phyloP scores from a whole-genome alignment of 1,139 yeast genomes.

The Meyerozyma elateridarum region DNA sequence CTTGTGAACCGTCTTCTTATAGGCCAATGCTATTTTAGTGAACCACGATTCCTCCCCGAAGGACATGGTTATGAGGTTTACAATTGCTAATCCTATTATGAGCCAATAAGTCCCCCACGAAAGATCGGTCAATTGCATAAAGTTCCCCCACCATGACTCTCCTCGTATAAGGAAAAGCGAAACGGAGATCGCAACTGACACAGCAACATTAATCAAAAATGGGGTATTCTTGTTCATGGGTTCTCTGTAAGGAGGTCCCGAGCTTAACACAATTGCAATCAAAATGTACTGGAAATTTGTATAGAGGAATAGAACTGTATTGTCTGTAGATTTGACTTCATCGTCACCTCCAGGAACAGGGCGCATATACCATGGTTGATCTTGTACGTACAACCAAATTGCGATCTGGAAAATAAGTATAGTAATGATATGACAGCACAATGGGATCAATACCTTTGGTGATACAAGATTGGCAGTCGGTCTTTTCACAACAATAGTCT shows the following conservation, averaged over 20 bases:
- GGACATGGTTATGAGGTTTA: slow-evolving; percentile 47
- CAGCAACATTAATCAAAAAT: slow-evolving; percentile 57
- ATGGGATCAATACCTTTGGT: slow-evolving; percentile 77
- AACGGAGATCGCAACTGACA: slow-evolving; percentile 46
- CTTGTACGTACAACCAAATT: slow-evolving; percentile 59
- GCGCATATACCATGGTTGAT: slow-evolving; percentile 67
- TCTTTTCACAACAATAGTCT: slow-evolving; percentile 57
- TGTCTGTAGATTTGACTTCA: slow-evolving; percentile 82
- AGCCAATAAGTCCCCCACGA: slow-evolving; percentile 47
- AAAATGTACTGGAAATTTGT: slow-evolving; percentile 88
- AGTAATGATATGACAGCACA: slow-evolving; percentile 65
- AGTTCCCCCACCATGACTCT: slow-evolving; percentile 50
- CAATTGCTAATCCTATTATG: slow-evolving; percentile 41
- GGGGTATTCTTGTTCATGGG: slow-evolving; percentile 66
- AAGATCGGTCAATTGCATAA: slow-evolving; percentile 72
- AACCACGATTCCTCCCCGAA: slow-evolving; percentile 39
- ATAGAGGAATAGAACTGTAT: slow-evolving; percentile 74
- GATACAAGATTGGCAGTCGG: slow-evolving; percentile 95
- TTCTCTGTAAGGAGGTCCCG: slow-evolving; percentile 94
- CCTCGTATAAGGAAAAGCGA: slow-evolving; percentile 47
- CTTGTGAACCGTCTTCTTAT: slow-evolving; percentile 25
- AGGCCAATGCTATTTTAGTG: slow-evolving; percentile 22
- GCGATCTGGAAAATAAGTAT: slow-evolving; percentile 60
- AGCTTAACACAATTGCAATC: slow-evolving; percentile 75
- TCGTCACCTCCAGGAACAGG: slow-evolving; percentile 87